Evolutionary conservation across 2,329 filamentous ascomycete genomes (phyloP), one percentile per base, ranked within the genome.

Genomic region (Ophiocordyceps camponoti-saundersi): DNA sequence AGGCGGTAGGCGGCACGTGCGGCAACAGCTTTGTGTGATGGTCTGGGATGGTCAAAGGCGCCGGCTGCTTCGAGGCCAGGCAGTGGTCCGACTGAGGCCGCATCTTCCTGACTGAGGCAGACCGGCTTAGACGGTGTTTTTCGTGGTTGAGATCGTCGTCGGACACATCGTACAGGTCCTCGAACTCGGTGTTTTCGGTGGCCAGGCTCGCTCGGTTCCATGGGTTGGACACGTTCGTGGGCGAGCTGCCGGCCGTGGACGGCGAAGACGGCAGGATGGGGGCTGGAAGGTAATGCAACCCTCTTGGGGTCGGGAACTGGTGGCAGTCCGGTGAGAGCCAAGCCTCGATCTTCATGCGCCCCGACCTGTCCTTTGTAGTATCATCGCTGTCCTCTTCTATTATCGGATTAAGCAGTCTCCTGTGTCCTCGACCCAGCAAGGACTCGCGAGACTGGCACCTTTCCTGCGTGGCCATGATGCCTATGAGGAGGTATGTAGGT

Each of bases 101-200:
- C 30, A 23, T 60, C 64, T 57, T 65, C 64, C 53, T 76, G 61
- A 55, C 54, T 56, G 60, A 57, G 16, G 54, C 51, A 42, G 55
- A 55, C 39, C 56, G 56, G 43, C 50, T 57, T 32, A 56, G 52
- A 42, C 54, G 50, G 21, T 51, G 50, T 48, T 50, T 42, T 32
- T 59, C 59, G 10, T 76, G 72, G 55, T 94, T n/a, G n/a, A n/a
- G n/a, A n/a, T n/a, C 87, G 47, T 87, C 79, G 53, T 93, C 87
- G 16, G 85, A 88, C 41, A 86, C 74, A 62, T 92, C 85, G 62
- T 95, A 95, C 44, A 95, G 68, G 56, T 93, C 86, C 62, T 94
- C 85, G 56, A 90, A 90, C 52, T 86, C 81, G 53, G 77, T 85
- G 51, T 73, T 72, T 55, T 78, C 76, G 53, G 81, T 81, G 60